Conservation (phyloP, 2,329 filamentous ascomycete species). For the Claviceps arundinis region DNA sequence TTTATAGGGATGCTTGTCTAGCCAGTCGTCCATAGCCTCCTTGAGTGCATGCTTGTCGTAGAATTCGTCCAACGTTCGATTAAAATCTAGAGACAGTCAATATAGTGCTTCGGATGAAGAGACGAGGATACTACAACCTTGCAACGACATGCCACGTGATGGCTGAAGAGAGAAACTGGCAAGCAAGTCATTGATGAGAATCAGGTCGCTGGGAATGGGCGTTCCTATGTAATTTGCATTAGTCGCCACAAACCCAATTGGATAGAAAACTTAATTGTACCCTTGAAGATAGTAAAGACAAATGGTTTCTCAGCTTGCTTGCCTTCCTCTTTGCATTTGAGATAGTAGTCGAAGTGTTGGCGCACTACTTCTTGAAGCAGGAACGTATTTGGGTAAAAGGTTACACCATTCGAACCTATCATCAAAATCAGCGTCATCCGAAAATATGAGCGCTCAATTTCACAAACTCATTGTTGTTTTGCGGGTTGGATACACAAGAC, state of each 20-base stretch:
- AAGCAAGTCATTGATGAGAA: constrained; percentile 9
- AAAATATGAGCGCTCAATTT: not conserved
- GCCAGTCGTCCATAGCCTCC: constrained; percentile 5
- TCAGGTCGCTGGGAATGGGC: constrained; percentile 5
- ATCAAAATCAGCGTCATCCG: not conserved
- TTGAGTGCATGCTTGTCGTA: constrained; percentile 3
- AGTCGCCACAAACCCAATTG: too few relatives aligned
- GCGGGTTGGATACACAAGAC: constrained; percentile 7
- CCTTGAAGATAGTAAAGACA: constrained; percentile 8
- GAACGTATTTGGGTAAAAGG: constrained; percentile 12
- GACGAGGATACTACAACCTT: constrained; percentile 5
- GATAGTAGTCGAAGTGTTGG: constrained; percentile 6
- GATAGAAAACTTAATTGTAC: not conserved
- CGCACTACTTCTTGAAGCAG: constrained; percentile 9
- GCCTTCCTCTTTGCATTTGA: constrained; percentile 6
- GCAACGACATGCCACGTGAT: constrained; percentile 8
- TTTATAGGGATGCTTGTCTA: constrained; percentile 5
- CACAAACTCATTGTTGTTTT: not conserved
- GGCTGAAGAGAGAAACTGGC: constrained; percentile 10
- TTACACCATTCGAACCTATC: constrained; percentile 9
- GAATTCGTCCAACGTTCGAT: constrained; percentile 7
- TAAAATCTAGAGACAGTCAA: constrained; percentile 6
- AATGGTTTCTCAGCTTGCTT: constrained; percentile 3
- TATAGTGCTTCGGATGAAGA: not conserved
- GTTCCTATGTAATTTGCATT: constrained; percentile 1